phyloP scores from a whole-genome alignment of 805 yeast species.

The Barnettozyma populi region DNA sequence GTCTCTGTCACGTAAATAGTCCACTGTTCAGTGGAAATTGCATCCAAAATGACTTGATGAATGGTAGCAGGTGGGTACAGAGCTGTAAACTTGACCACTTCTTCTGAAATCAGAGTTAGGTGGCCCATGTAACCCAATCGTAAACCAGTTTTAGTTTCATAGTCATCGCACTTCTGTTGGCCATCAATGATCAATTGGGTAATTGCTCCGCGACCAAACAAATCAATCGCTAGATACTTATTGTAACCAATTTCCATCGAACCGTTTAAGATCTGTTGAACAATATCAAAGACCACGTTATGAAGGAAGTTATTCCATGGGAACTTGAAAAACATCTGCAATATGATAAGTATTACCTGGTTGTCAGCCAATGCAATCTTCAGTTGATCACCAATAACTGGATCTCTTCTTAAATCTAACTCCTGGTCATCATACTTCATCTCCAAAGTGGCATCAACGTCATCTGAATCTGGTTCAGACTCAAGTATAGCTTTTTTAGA shows the following conservation, averaged over 20 bases:
- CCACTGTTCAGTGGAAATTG: conserved; percentile 52
- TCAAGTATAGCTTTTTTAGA: conserved; percentile 13
- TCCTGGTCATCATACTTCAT: conserved; percentile 35
- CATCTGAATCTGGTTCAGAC: conserved; percentile 25
- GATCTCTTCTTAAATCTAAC: conserved; percentile 41
- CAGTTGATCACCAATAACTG: conserved; percentile 82
- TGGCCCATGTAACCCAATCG: conserved; percentile 98
- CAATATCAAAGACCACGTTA: conserved; percentile 93
- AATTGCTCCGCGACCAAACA: conserved; percentile 60
- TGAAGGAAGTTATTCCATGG: conserved; percentile 98
- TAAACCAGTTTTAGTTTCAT: conserved; percentile 54
- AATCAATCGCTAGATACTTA: conserved; percentile 64
- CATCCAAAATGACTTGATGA: conserved; percentile 32
- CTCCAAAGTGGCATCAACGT: conserved; percentile 22
- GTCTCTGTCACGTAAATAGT: conserved; percentile 75
- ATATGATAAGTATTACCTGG: conserved; percentile 59
- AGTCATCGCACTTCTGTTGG: conserved; percentile 50
- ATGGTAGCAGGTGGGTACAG: conserved; percentile 23
- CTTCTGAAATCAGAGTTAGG: conserved; percentile 87
- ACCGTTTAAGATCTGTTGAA: conserved; percentile 92
- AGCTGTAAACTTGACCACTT: conserved; percentile 76
- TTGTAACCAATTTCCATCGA: conserved; percentile 81
- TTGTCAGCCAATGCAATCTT: conserved; percentile 79
- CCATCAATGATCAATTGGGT: conserved; percentile 57
- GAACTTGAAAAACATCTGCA: conserved; percentile 69